Conservation (phyloP, 2,329 filamentous ascomycete species). For the Clonostachys sp. region DNA sequence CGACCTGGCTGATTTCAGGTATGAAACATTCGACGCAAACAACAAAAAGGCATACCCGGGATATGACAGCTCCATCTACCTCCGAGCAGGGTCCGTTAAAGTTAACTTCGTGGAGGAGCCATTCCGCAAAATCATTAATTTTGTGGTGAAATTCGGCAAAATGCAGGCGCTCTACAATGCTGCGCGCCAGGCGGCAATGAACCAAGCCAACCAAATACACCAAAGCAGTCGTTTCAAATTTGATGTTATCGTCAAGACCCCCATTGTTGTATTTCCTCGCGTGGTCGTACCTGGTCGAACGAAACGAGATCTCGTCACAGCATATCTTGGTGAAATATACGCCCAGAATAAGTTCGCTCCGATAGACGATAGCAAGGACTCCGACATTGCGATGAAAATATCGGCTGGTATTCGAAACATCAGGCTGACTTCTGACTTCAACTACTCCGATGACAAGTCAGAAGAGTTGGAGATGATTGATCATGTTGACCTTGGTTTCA, state of each 20-base stretch:
- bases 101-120: constrained; percentile 96
- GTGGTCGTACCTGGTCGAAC: constrained; percentile 65
- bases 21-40: constrained; percentile 85
- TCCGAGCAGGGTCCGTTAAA: constrained; percentile 92
- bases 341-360: constrained; percentile 89
- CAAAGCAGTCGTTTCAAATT: constrained; percentile 91
- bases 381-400: constrained; percentile 81
- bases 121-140: constrained; percentile 96
- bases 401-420: constrained; percentile 90
- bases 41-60: constrained; percentile 75
- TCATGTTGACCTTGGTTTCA: constrained; percentile 90
- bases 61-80: constrained; percentile 86
- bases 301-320: constrained; percentile 79
- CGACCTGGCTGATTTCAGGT: constrained; percentile 93
- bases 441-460: constrained; percentile 65
- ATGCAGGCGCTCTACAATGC: constrained; percentile 99
- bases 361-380: constrained; percentile 69
- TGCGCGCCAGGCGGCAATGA: constrained; percentile 87
- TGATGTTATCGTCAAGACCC: constrained; percentile 88
- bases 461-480: constrained; percentile 97
- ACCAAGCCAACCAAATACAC: constrained; percentile 89
- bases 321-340: constrained; percentile 95
- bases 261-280: constrained; percentile 91
- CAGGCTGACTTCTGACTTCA: constrained; percentile 81
- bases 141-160: constrained; percentile 96